Evolutionary conservation across 805 yeast genomes (phyloP), one percentile per base, ranked within the genome.

Genomic region (Metschnikowia continentalis): DNA sequence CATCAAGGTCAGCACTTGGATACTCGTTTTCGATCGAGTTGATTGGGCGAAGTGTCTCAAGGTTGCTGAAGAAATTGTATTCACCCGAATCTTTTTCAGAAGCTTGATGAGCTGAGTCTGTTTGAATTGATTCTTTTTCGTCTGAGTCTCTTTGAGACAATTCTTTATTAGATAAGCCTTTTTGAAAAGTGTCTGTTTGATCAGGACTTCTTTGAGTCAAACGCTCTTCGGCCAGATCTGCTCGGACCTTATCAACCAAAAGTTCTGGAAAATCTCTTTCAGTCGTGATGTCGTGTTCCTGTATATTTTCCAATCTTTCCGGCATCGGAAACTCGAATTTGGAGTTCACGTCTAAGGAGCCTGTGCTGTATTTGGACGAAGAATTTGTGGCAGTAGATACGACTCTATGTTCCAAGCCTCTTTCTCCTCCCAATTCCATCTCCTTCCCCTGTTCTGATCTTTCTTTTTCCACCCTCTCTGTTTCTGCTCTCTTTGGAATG

Each of bases 241-340:
- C 36, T 32, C 7, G 35, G 17, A 30, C 23, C 35, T 23, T 30
- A 3, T 26, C 20, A 11, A 14, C n/a, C 15, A 5, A 11, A 10
- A n/a, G 19, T 30, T 39, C 20, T 6, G 30, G 22, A 14, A 17
- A 13, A 3, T 26, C 35, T 13, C 5, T 26, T 6, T 37, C 40
- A 37, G 23, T 17, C 5, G 22, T 14, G 35, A 39, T 14, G 10
- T 14, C 26, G 6, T 42, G 19, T 22, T 35, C 47, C 23, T 44
- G 47, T 15, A 44, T 44, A 17, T 35, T 33, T 17, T 17, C 35
- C 30, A 44, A 44, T 22, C 32, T 35, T 11, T 35, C 36, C 10
- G 46, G 40, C 22, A 13, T 17, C 10, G 59, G 58, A 37, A 56
- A 56, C 15, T 50, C 42, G 32, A 56, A 56, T n/a, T 47, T 35